Evolutionary conservation across 192 early-diverging fungal species (phyloP).

Genomic region (Coemansia sp.): DNA sequence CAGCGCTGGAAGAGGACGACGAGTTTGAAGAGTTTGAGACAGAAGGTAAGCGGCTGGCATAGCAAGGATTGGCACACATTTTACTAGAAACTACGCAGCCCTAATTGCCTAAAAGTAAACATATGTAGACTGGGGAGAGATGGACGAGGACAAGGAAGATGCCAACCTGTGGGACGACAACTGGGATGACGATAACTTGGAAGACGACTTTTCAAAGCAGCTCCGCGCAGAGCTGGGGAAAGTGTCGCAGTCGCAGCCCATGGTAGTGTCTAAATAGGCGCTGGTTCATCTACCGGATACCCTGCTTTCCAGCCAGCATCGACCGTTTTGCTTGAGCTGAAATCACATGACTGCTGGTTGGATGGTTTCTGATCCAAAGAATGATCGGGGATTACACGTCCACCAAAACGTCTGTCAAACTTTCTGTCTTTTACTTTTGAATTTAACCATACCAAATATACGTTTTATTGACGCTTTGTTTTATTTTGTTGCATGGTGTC

Average conservation of each 20-base stretch:
- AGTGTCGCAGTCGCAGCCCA: conserved; percentile 34
- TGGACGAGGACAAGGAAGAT: conserved; percentile 70
- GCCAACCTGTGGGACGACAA: conserved; percentile 75
- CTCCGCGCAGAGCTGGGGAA: conserved; percentile 54
- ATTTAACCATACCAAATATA: not conserved
- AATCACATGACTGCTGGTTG: too few relatives aligned
- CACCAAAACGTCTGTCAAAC: too few relatives aligned
- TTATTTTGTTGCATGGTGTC: not conserved
- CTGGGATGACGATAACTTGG: conserved; percentile 89
- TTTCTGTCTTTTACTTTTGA: too few relatives aligned
- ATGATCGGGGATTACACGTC: too few relatives aligned
- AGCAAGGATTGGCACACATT: not conserved
- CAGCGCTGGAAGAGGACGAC: conserved; percentile 86
- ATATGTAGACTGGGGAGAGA: conserved; percentile 73
- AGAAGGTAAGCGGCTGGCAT: conserved; percentile 59
- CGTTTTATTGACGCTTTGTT: not conserved
- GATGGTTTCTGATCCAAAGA: too few relatives aligned
- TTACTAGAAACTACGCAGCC: not conserved
- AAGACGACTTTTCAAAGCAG: conserved; percentile 92
- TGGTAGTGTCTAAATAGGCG: conserved; percentile 33
- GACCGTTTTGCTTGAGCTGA: too few relatives aligned
- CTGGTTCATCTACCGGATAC: not conserved
- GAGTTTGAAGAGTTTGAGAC: conserved; percentile 91
- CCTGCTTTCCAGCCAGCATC: too few relatives aligned
- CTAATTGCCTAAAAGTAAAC: not conserved